A percentile compares a stretch with the other conserved stretches of the same genome.
These are phyloP conservation scores for Berberis vulgaris DNA, from an alignment of 164 flowering plant species.

Conservation along the genomic window DNA sequence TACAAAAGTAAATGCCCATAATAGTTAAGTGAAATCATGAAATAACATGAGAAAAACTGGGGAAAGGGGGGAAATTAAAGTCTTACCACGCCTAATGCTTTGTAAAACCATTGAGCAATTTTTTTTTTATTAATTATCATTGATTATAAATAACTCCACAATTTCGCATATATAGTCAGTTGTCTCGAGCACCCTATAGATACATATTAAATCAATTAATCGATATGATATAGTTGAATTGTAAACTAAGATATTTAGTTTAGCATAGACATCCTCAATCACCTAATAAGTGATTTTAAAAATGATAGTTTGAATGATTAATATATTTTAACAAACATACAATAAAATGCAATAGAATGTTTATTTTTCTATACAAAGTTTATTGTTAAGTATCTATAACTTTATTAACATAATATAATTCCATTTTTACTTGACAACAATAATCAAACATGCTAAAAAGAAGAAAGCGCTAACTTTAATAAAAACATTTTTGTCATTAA, in stretches of 20 bases:
- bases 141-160: background rate
- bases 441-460: background rate
- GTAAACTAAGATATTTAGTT: background rate
- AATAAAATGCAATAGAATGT: too few relatives aligned
- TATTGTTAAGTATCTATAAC: too few relatives aligned
- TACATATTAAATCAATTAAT: background rate
- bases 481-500: conserved; percentile 32
- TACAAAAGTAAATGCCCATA: background rate
- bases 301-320: background rate
- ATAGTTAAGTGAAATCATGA: background rate
- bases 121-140: background rate
- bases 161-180: background rate
- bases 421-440: background rate
- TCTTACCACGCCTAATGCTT: conserved; percentile 64
- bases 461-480: conserved; percentile 23
- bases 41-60: background rate
- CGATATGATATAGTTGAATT: background rate
- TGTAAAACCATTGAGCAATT: conserved; percentile 69
- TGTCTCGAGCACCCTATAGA: background rate
- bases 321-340: background rate
- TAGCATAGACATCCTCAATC: background rate
- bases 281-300: background rate
- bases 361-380: too few relatives aligned
- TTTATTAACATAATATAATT: background rate
- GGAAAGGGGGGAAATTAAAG: background rate